phyloP scores from a whole-genome alignment of 805 yeast species.

The Hanseniaspora thailandica region DNA sequence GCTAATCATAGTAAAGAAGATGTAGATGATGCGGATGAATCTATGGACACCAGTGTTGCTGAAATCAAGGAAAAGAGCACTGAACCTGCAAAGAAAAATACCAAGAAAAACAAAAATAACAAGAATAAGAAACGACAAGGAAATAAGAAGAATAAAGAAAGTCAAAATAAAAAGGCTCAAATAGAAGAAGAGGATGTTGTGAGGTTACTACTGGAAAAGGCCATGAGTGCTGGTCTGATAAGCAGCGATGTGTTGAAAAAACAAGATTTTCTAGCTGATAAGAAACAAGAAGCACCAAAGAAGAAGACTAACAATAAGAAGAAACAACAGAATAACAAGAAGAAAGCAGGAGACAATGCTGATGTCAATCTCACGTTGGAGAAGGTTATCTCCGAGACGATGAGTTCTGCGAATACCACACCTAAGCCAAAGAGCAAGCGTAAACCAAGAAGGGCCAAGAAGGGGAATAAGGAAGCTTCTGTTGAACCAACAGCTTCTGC shows the following conservation, averaged over 20 bases:
- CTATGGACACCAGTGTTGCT: not conserved
- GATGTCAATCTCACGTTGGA: not conserved
- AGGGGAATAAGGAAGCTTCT: not conserved
- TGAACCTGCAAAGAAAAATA: not conserved
- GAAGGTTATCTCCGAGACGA: not conserved
- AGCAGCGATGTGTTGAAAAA: slow-evolving; percentile 2
- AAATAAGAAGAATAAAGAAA: not conserved
- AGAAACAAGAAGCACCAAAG: not conserved
- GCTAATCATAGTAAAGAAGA: not conserved
- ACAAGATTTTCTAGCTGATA: not conserved
- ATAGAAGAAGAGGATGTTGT: slow-evolving; percentile 6
- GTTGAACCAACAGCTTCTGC: not conserved
- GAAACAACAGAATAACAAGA: not conserved
- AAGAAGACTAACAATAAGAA: not conserved
- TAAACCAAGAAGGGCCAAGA: not conserved
- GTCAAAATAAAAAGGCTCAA: too few species aligned
- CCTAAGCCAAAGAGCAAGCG: not conserved
- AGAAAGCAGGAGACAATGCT: not conserved
- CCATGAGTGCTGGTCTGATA: slow-evolving; percentile 10
- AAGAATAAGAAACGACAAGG: not conserved
- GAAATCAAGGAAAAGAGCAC: not conserved
- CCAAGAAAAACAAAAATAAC: not conserved
- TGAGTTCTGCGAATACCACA: not conserved
- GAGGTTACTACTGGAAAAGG: slow-evolving; percentile 9
- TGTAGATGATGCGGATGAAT: not conserved